Percentiles rank a stretch among this genome's conserved stretches.
Conservation (phyloP, 305 asterid genomes). For the Fraxinus velutina region DNA sequence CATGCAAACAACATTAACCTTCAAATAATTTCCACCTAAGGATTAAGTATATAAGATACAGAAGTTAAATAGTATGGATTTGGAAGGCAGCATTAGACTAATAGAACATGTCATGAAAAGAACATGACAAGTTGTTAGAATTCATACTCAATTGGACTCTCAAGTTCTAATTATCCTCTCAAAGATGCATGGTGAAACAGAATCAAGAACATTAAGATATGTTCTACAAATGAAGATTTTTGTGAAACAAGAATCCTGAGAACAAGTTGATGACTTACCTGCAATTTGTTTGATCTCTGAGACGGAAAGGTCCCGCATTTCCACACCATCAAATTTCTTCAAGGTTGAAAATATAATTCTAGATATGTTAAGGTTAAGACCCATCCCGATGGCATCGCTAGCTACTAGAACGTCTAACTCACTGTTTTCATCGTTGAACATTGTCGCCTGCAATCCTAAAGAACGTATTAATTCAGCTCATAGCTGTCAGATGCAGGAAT, state of each 20-base stretch:
- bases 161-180: not conserved
- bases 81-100: not conserved
- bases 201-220: not conserved
- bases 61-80: not conserved
- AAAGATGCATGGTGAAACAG: constrained; percentile 12
- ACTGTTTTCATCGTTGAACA: constrained; percentile 84
- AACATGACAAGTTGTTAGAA: not conserved
- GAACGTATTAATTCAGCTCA: constrained; percentile 46
- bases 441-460: constrained; percentile 85
- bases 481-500: constrained; percentile 18
- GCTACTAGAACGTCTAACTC: constrained; percentile 88
- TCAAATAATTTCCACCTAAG: not conserved
- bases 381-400: constrained; percentile 98
- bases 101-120: not conserved
- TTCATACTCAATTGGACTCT: not conserved
- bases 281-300: constrained; percentile 97
- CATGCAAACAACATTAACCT: not conserved
- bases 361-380: constrained; percentile 92
- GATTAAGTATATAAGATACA: not conserved
- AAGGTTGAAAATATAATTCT: constrained; percentile 78
- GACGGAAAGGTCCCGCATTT: constrained; percentile 64
- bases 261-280: constrained; percentile 42
- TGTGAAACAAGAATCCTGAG: constrained; percentile 5
- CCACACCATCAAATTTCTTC: constrained; percentile 76
- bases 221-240: constrained; percentile 6